phyloP scores from a whole-genome alignment of 768 basidiomycete genomes.

The Termitomyces bulborhizus region DNA sequence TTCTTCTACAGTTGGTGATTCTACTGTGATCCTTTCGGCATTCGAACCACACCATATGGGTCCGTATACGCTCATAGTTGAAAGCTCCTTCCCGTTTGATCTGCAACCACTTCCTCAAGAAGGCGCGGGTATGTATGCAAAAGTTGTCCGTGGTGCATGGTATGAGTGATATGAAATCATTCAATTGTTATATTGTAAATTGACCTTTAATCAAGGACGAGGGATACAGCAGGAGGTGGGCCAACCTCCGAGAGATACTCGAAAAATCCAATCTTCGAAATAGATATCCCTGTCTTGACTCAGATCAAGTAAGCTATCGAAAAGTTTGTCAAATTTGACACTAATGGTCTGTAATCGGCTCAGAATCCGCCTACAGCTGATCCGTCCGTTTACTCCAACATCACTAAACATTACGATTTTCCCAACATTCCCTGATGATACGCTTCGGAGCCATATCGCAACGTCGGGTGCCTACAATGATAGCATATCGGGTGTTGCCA shows the following conservation, averaged over 20 bases:
- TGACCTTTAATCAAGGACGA: conserved; percentile 36
- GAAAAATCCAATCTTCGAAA: conserved; percentile 62
- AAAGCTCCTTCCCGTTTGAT: conserved; percentile 56
- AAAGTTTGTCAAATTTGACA: neutral
- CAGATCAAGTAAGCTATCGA: conserved; percentile 47
- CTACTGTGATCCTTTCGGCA: conserved; percentile 79
- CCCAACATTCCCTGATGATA: conserved; percentile 23
- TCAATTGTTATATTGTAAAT: neutral
- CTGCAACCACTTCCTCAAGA: conserved; percentile 70
- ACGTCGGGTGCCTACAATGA: conserved; percentile 85
- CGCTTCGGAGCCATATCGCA: conserved; percentile 35
- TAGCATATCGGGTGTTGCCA: conserved; percentile 63
- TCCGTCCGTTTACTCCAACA: conserved; percentile 33
- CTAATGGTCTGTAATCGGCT: neutral
- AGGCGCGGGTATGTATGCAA: conserved; percentile 87
- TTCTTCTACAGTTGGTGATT: conserved; percentile 55
- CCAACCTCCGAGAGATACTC: conserved; percentile 60
- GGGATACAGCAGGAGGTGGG: conserved; percentile 57
- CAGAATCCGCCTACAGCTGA: conserved; percentile 68
- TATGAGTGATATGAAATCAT: conserved; percentile 18
- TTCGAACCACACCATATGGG: conserved; percentile 74
- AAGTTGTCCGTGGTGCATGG: conserved; percentile 70
- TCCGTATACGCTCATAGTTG: conserved; percentile 55
- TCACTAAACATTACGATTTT: conserved; percentile 61
- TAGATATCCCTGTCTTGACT: conserved; percentile 46